Percentiles rank a stretch among this genome's conserved stretches.
These are phyloP conservation scores for Lecanoromycetidae sp. DNA, from an alignment of 2,329 filamentous ascomycete species.

Conservation along the genomic window DNA sequence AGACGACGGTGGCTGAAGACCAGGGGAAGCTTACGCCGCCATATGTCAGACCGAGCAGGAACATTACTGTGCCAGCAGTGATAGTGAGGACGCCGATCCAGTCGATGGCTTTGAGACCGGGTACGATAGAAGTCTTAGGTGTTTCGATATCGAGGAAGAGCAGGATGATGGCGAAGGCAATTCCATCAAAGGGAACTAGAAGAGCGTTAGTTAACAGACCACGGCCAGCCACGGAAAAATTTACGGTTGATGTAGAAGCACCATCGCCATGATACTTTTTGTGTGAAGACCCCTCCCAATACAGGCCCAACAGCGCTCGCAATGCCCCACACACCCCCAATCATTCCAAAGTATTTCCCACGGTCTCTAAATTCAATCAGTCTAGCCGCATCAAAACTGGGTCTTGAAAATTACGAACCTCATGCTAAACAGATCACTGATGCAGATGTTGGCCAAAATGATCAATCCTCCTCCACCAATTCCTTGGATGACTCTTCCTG, in stretches of 20 bases:
- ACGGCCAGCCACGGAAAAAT: conserved; percentile 16
- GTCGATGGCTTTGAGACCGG: conserved; percentile 49
- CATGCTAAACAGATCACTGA: conserved; percentile 53
- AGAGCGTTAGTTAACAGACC: not conserved
- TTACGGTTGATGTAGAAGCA: conserved; percentile 49
- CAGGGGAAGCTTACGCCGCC: conserved; percentile 67
- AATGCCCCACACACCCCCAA: conserved; percentile 50
- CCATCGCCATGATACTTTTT: conserved; percentile 49
- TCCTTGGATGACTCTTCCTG: conserved; percentile 50
- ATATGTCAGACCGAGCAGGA: conserved; percentile 75
- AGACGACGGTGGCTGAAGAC: conserved; percentile 62
- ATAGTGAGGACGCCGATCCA: conserved; percentile 53
- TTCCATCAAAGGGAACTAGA: conserved; percentile 45
- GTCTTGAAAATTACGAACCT: conserved; percentile 25
- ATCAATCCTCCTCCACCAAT: conserved; percentile 52
- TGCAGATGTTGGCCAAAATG: conserved; percentile 51
- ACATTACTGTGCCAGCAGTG: conserved; percentile 69
- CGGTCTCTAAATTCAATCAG: conserved; percentile 30
- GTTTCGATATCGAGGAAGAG: conserved; percentile 51
- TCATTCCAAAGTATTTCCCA: conserved; percentile 50
- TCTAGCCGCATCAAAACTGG: not conserved
- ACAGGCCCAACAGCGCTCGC: conserved; percentile 49
- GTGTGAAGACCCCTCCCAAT: conserved; percentile 49
- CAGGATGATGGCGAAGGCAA: conserved; percentile 46
- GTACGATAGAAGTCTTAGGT: conserved; percentile 45